Percentiles rank a stretch among this genome's conserved stretches.
Conservation (phyloP, 1,284 basidiomycete genomes). For the Ustilago lituana region DNA sequence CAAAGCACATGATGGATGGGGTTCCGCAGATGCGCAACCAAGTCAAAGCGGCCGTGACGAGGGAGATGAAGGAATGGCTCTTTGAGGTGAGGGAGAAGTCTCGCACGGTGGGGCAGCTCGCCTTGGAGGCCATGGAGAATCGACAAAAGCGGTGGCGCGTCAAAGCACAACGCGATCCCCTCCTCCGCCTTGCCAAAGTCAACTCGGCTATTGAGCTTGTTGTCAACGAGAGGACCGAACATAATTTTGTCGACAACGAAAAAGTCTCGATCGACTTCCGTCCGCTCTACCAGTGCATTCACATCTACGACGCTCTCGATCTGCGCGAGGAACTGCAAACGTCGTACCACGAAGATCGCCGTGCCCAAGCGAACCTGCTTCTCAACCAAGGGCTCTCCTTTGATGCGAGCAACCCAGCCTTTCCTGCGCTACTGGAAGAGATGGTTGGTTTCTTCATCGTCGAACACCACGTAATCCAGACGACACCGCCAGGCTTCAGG, state of each 20-base stretch:
- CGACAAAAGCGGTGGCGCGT: conserved; percentile 84
- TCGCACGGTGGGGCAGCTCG: conserved; percentile 84
- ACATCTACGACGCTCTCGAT: conserved; percentile 92
- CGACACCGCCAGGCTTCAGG: conserved; percentile 79
- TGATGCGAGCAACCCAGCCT: conserved; percentile 47
- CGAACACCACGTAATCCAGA: conserved; percentile 89
- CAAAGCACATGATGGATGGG: conserved; percentile 88
- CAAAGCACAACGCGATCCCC: conserved; percentile 59
- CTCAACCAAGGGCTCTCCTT: conserved; percentile 74
- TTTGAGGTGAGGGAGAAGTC: conserved; percentile 92
- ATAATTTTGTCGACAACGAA: conserved; percentile 90
- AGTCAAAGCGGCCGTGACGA: conserved; percentile 91
- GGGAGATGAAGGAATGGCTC: conserved; percentile 96
- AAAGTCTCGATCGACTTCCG: conserved; percentile 89
- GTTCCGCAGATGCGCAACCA: conserved; percentile 87
- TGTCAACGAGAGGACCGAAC: conserved; percentile 92
- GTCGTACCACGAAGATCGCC: conserved; percentile 94
- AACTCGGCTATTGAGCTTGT: conserved; percentile 94
- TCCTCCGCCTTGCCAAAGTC: conserved; percentile 77
- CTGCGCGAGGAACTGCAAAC: conserved; percentile 86
- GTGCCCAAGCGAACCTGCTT: conserved; percentile 91
- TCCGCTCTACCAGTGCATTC: conserved; percentile 94
- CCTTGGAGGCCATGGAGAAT: conserved; percentile 87
- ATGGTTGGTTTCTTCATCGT: conserved; percentile 99
- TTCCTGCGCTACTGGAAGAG: conserved; percentile 73